These are phyloP conservation scores for Raddia guianensis DNA, from an alignment of 176 grass and related monocot genomes.

Conservation along the genomic window DNA sequence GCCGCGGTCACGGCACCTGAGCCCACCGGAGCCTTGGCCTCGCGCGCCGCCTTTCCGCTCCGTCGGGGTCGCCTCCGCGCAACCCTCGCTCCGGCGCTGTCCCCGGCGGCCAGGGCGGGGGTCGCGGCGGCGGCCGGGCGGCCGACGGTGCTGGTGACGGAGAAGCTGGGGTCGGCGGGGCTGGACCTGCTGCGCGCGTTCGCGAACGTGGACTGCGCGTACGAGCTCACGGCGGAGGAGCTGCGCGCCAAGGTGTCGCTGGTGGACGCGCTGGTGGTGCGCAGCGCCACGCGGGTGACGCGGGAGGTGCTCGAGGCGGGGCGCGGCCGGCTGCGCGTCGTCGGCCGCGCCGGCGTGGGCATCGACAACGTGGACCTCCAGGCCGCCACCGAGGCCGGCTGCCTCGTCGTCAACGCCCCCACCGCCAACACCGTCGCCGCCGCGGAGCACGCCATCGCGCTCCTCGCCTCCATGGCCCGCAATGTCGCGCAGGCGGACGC, in stretches of 20 bases:
- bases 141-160: slow-evolving; percentile 76
- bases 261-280: slow-evolving; percentile 77
- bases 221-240: slow-evolving; percentile 79
- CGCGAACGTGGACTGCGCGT: slow-evolving; percentile 83
- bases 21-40: background rate
- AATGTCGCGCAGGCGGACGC: slow-evolving; percentile 74
- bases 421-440: slow-evolving; percentile 82
- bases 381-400: slow-evolving; percentile 79
- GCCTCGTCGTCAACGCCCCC: slow-evolving; percentile 90
- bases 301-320: slow-evolving; percentile 86
- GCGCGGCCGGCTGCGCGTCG: slow-evolving; percentile 69
- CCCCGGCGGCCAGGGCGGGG: background rate
- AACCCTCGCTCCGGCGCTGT: background rate
- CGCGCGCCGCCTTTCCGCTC: slow-evolving; percentile 8
- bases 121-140: background rate
- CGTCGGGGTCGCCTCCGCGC: slow-evolving; percentile 16
- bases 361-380: slow-evolving; percentile 96
- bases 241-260: slow-evolving; percentile 78
- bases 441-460: slow-evolving; percentile 78
- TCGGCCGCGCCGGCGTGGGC: slow-evolving; percentile 72
- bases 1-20: background rate
- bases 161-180: slow-evolving; percentile 61
- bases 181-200: slow-evolving; percentile 56
- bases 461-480: slow-evolving; percentile 79
- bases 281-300: slow-evolving; percentile 69